Percentiles rank a stretch among this genome's conserved stretches.
These are phyloP conservation scores for Vitis amurensis DNA, from an alignment of 164 flowering plant genomes.

Conservation along the genomic window DNA sequence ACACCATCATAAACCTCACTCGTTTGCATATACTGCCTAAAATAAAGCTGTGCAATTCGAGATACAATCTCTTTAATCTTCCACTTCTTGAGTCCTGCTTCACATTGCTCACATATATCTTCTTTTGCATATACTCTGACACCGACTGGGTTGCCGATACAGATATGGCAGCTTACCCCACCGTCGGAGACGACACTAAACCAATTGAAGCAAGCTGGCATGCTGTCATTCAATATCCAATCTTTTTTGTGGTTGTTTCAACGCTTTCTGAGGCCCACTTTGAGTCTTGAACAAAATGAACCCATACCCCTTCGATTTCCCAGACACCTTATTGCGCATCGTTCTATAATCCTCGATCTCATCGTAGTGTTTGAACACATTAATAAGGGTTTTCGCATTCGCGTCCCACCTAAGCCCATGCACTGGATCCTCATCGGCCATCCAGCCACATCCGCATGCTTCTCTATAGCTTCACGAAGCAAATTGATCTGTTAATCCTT, in stretches of 20 bases:
- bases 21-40: no score
- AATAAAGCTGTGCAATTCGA: no score
- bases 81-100: constrained; percentile 32
- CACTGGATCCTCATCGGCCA: constrained; percentile 21
- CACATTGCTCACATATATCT: constrained; percentile 85
- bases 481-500: constrained; percentile 34
- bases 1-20: no score
- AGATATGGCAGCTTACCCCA: neutral
- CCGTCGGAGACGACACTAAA: constrained; percentile 6
- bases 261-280: constrained; percentile 28
- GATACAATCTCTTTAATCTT: no score
- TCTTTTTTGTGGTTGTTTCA: constrained; percentile 34
- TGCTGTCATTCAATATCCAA: constrained; percentile 27
- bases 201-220: constrained; percentile 38
- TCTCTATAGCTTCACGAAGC: constrained; percentile 26
- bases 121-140: constrained; percentile 69
- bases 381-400: constrained; percentile 36
- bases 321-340: constrained; percentile 30
- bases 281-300: constrained; percentile 34
- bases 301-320: constrained; percentile 36
- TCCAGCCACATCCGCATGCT: constrained; percentile 22
- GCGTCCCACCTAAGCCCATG: constrained; percentile 62
- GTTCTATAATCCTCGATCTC: constrained; percentile 57
- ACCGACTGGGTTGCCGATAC: constrained; percentile 26
- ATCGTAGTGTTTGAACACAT: constrained; percentile 41